Evolutionary conservation across 352 stramenopile genomes (phyloP).

Genomic region (Phytophthora pinifolia): DNA sequence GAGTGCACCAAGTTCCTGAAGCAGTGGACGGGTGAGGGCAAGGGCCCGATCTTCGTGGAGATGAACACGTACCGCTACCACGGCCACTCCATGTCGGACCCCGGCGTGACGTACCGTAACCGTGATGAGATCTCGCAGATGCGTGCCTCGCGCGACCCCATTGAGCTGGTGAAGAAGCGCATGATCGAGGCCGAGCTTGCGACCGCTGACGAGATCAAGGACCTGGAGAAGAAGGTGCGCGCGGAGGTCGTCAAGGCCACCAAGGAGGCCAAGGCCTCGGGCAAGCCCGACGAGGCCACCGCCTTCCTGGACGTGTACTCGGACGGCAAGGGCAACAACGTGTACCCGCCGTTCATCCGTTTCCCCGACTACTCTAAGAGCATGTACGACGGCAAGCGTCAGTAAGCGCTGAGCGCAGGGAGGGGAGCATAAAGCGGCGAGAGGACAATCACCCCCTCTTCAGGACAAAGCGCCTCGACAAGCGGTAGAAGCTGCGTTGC

Average conservation of each 20-base stretch:
- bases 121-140: slow-evolving; percentile 99
- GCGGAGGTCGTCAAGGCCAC: slow-evolving; percentile 96
- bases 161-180: slow-evolving; percentile 99
- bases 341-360: slow-evolving; percentile 96
- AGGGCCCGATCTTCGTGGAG: slow-evolving; percentile 99
- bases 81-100: slow-evolving; percentile 99
- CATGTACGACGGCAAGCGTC: slow-evolving; percentile 84
- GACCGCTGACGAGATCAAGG: slow-evolving; percentile 98
- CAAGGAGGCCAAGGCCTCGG: slow-evolving; percentile 91
- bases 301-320: slow-evolving; percentile 91
- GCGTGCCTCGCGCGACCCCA: slow-evolving; percentile 96
- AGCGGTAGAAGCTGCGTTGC: slow-evolving; percentile 38
- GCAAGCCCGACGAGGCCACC: slow-evolving; percentile 43
- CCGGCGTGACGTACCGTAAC: slow-evolving; percentile 99
- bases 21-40: slow-evolving; percentile 94
- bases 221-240: slow-evolving; percentile 98
- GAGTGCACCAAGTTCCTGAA: slow-evolving; percentile 98
- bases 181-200: slow-evolving; percentile 94
- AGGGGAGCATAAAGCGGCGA: slow-evolving; percentile 21
- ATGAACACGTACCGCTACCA: slow-evolving; percentile 99
- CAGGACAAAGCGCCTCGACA: slow-evolving; percentile 29
- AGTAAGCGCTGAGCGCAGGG: slow-evolving; percentile 25
- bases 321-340: slow-evolving; percentile 88
- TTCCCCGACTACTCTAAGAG: slow-evolving; percentile 97
- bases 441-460: slow-evolving; percentile 19